Conservation (phyloP, 2,329 filamentous ascomycete genomes). For the Dactylella cylindrospora region DNA sequence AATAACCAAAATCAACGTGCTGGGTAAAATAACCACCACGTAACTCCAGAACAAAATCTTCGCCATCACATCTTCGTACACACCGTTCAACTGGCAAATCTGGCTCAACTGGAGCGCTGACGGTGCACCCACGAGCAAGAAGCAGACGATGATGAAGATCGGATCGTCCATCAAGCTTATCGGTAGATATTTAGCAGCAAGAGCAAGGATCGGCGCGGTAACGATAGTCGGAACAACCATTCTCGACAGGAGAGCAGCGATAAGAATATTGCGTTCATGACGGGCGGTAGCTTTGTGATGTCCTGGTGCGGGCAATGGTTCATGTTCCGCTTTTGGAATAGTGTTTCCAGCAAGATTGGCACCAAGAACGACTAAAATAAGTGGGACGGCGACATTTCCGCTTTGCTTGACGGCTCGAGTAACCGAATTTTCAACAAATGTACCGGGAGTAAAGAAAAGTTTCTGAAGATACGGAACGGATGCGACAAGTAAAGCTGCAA, state of each 20-base stretch:
- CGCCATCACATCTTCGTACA: conserved; percentile 93
- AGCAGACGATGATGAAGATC: conserved; percentile 97
- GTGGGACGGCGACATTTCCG: conserved; percentile 85
- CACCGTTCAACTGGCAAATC: conserved; percentile 97
- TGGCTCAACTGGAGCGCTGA: conserved; percentile 92
- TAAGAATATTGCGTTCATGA: conserved; percentile 72
- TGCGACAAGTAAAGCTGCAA: conserved; percentile 84
- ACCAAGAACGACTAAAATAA: conserved; percentile 92
- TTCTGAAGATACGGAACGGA: conserved; percentile 79
- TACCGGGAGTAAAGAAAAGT: conserved; percentile 83
- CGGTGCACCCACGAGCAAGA: conserved; percentile 89
- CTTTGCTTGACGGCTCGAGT: conserved; percentile 83
- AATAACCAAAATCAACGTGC: conserved; percentile 86
- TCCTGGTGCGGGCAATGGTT: background rate
- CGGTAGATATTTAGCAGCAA: conserved; percentile 85
- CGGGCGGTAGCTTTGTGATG: conserved; percentile 51
- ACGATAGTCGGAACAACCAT: conserved; percentile 90
- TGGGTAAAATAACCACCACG: conserved; percentile 79
- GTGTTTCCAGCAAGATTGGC: conserved; percentile 94
- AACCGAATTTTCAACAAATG: conserved; percentile 89
- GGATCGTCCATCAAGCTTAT: conserved; percentile 95
- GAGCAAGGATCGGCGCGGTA: conserved; percentile 85
- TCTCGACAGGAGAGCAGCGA: conserved; percentile 80
- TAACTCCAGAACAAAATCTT: conserved; percentile 93
- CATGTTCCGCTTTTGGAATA: conserved; percentile 63